Percentiles rank a stretch among this genome's conserved stretches.
Evolutionary conservation across 2,329 filamentous ascomycete genomes (phyloP).

Genomic region (Xylaria sp.): DNA sequence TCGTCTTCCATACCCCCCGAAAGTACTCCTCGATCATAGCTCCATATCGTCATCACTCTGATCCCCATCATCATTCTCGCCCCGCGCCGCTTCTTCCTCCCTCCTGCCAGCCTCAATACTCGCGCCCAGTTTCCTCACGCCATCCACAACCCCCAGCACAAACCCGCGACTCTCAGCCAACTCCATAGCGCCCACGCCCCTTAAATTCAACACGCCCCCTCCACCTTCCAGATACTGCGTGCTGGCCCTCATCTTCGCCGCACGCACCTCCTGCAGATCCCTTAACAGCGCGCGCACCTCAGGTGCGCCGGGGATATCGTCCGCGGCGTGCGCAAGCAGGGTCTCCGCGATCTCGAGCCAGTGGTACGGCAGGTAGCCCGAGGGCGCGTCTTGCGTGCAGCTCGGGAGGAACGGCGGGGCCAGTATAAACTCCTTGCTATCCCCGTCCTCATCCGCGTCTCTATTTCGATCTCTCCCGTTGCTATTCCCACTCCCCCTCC

Average conservation of each 20-base stretch:
- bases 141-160: slow-evolving; percentile 86
- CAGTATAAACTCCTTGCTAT: slow-evolving; percentile 49
- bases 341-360: slow-evolving; percentile 94
- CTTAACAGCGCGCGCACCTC: slow-evolving; percentile 79
- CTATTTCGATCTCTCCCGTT: slow-evolving; percentile 29
- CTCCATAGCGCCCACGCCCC: slow-evolving; percentile 92
- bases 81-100: slow-evolving; percentile 78
- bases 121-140: slow-evolving; percentile 83
- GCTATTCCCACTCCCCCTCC: slow-evolving; percentile 43
- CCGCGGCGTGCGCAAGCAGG: slow-evolving; percentile 83
- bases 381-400: slow-evolving; percentile 75
- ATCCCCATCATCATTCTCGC: slow-evolving; percentile 64
- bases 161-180: slow-evolving; percentile 87
- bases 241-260: slow-evolving; percentile 86
- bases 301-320: slow-evolving; percentile 81
- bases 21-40: slow-evolving; percentile 38
- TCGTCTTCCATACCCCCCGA: neutral
- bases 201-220: slow-evolving; percentile 74
- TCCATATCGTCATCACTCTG: slow-evolving; percentile 69
- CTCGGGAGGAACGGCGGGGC: slow-evolving; percentile 83
- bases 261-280: slow-evolving; percentile 86
- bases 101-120: slow-evolving; percentile 80
- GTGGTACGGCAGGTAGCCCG: slow-evolving; percentile 86
- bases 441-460: slow-evolving; percentile 39
- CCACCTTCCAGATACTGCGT: slow-evolving; percentile 77